Percentiles rank a stretch among this genome's conserved stretches.
These are phyloP conservation scores for Aureobasidium sp. DNA, from an alignment of 2,329 filamentous ascomycete genomes.

Conservation along the genomic window DNA sequence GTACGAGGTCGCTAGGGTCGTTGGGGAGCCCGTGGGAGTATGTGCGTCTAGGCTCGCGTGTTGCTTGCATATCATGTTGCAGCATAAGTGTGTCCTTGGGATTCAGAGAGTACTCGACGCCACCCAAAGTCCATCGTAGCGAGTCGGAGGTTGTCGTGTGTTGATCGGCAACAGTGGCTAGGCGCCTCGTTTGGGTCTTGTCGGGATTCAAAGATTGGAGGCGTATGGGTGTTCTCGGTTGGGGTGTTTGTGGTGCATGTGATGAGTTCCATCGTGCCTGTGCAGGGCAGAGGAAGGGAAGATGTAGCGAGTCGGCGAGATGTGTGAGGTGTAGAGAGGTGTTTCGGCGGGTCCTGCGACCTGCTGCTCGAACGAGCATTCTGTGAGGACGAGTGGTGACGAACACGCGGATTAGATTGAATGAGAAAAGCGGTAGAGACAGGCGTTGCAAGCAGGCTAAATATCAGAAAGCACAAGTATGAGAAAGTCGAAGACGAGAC, in stretches of 20 bases:
- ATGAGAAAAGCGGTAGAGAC: not conserved
- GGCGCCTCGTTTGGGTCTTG: not conserved
- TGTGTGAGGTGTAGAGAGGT: conserved; percentile 36
- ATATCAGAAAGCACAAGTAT: not conserved
- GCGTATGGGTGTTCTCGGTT: not conserved
- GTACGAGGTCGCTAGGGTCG: conserved; percentile 63
- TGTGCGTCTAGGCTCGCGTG: conserved; percentile 17
- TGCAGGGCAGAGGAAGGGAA: conserved; percentile 49
- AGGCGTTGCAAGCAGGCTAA: not conserved
- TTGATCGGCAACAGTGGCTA: conserved; percentile 4
- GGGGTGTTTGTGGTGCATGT: conserved; percentile 14
- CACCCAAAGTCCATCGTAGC: not conserved
- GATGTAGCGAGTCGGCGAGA: conserved; percentile 42
- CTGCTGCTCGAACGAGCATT: conserved; percentile 50
- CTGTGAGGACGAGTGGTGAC: not conserved
- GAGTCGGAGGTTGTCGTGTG: not conserved
- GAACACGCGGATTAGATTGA: not conserved
- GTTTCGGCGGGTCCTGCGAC: conserved; percentile 38
- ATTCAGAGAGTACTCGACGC: not conserved
- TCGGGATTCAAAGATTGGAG: not conserved
- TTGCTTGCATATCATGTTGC: not conserved
- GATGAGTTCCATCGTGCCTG: conserved; percentile 30
- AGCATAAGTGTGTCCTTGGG: not conserved
- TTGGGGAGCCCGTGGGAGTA: conserved; percentile 41
- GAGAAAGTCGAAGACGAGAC: not conserved